Percentiles rank a stretch among this genome's conserved stretches.
phyloP scores from a whole-genome alignment of 805 yeast species.

The Candida xyloterini region DNA sequence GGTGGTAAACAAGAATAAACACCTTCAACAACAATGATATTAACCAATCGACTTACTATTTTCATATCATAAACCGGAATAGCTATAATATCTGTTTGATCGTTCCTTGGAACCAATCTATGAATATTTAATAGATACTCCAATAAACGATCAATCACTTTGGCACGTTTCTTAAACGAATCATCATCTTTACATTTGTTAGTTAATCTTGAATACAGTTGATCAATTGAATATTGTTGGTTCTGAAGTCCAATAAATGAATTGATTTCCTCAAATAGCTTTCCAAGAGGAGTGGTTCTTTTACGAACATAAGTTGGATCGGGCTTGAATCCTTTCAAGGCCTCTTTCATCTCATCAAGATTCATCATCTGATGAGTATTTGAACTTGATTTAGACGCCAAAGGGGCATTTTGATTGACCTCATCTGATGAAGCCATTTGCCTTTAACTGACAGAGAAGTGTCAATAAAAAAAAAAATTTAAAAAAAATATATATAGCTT shows the following conservation, averaged over 20 bases:
- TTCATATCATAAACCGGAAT: conserved; percentile 86
- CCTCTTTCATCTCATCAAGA: conserved; percentile 21
- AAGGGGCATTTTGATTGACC: background rate
- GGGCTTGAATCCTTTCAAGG: conserved; percentile 23
- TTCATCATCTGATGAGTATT: background rate
- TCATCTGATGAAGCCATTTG: conserved; percentile 4
- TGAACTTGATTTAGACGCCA: background rate
- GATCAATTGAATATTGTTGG: conserved; percentile 8
- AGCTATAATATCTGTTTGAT: conserved; percentile 42
- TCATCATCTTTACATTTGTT: background rate
- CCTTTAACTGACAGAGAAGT: conserved; percentile 6
- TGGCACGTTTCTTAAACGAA: conserved; percentile 15
- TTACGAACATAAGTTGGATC: conserved; percentile 25
- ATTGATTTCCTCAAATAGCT: conserved; percentile 29
- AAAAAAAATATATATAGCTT: background rate
- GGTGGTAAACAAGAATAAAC: conserved; percentile 59
- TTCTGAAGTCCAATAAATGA: conserved; percentile 13
- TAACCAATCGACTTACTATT: conserved; percentile 61
- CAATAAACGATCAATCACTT: conserved; percentile 37
- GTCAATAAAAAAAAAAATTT: conserved; percentile 9
- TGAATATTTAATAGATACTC: conserved; percentile 40
- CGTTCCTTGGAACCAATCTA: conserved; percentile 31
- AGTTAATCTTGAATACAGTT: conserved; percentile 8
- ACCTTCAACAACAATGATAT: conserved; percentile 66
- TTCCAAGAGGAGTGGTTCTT: conserved; percentile 33